phyloP scores from a whole-genome alignment of 495 filamentous ascomycete species.

The Hyaloscypha bicolor region DNA sequence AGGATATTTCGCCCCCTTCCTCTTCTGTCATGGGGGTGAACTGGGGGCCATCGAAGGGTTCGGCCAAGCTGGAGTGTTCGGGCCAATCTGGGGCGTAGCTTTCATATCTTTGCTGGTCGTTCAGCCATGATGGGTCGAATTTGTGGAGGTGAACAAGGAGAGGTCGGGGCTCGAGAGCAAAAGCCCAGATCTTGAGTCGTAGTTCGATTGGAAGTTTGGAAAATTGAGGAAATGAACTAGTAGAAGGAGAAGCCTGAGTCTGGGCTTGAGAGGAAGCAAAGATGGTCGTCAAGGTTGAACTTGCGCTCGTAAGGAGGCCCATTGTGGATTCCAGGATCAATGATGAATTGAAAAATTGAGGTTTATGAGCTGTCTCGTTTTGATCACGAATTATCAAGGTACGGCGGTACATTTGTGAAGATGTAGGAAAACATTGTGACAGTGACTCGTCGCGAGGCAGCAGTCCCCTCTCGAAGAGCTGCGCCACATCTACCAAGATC shows the following conservation, averaged over 20 bases:
- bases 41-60: neutral
- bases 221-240: neutral
- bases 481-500: no score
- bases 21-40: neutral
- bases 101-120: neutral
- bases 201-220: neutral
- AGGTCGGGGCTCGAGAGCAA: neutral
- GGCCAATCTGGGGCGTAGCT: neutral
- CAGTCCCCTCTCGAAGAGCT: no score
- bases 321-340: no score
- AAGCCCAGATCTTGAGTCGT: neutral
- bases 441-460: no score
- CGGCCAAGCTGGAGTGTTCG: neutral
- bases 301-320: no score
- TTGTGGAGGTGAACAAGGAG: slow-evolving; percentile 1
- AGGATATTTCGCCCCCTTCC: neutral
- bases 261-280: neutral
- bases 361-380: no score
- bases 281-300: neutral
- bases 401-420: no score
- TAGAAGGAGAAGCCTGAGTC: neutral
- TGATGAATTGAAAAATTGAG: no score
- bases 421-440: no score
- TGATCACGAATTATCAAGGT: no score
- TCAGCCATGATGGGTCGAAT: neutral